A percentile compares a stretch with the other conserved stretches of the same genome.
Conservation (phyloP, 345 rosid genomes). For the Brassica rapa region DNA sequence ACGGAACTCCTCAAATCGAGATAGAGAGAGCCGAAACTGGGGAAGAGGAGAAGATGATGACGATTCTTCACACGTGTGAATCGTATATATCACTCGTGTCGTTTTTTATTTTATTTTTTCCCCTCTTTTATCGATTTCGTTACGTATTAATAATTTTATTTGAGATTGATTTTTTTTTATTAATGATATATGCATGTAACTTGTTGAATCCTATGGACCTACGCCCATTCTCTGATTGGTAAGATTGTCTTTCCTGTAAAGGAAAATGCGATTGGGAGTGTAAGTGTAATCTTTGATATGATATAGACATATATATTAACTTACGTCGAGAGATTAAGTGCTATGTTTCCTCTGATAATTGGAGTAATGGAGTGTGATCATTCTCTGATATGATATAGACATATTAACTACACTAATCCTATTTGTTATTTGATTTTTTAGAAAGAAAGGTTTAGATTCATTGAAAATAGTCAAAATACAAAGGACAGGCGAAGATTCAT, state of each 20-base stretch:
- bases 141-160: not conserved
- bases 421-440: not conserved
- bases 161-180: not conserved
- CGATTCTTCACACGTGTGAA: constrained; percentile 36
- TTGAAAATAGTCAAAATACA: not conserved
- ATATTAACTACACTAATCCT: not conserved
- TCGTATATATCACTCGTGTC: not conserved
- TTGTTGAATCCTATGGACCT: constrained; percentile 22
- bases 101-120: not conserved
- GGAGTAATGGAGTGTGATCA: not conserved
- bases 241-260: constrained; percentile 7
- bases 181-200: not conserved
- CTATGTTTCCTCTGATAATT: no score
- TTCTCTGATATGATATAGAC: not conserved
- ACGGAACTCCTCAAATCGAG: constrained; percentile 32
- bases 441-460: not conserved
- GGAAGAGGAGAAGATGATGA: constrained; percentile 39
- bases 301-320: not conserved
- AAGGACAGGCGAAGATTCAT: not conserved
- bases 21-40: not conserved
- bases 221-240: not conserved
- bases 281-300: not conserved
- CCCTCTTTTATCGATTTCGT: constrained; percentile 6
- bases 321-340: no score
- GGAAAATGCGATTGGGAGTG: constrained; percentile 16